Percentiles rank a stretch among this genome's conserved stretches.
These are phyloP conservation scores for Leptomonas pyrrhocoris DNA, from an alignment of 208 protist species.

Conservation along the genomic window DNA sequence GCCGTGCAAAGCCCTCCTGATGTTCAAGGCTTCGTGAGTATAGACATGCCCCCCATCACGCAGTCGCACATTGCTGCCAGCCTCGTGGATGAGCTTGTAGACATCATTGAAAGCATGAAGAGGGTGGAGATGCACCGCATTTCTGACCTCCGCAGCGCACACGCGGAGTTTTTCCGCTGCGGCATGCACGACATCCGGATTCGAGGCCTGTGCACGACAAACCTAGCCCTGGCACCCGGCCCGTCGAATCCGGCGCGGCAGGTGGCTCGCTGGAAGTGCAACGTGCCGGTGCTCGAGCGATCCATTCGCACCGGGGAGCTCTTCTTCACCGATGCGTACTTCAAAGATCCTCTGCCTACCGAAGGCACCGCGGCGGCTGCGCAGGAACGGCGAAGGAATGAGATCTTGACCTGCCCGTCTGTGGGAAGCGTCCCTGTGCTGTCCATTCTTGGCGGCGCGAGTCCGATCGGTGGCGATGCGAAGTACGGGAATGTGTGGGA, in stretches of 20 bases:
- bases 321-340: conserved; percentile 45
- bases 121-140: conserved; percentile 42
- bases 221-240: conserved; percentile 39
- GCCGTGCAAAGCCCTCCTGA: not conserved
- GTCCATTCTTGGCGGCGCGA: conserved; percentile 54
- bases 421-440: conserved; percentile 39
- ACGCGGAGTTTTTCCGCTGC: conserved; percentile 60
- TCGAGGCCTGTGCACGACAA: conserved; percentile 58
- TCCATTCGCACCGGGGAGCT: conserved; percentile 37
- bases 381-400: not conserved
- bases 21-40: conserved; percentile 43
- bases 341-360: conserved; percentile 1
- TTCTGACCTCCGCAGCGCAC: conserved; percentile 42
- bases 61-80: conserved; percentile 23
- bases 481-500: conserved; percentile 35
- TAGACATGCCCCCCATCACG: conserved; percentile 66
- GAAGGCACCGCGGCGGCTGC: not conserved
- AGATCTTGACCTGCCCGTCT: not conserved
- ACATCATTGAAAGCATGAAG: conserved; percentile 49
- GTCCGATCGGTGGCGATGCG: conserved; percentile 41
- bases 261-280: conserved; percentile 47
- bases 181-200: conserved; percentile 46
- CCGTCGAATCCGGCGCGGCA: conserved; percentile 10
- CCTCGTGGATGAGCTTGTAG: conserved; percentile 36
- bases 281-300: conserved; percentile 50